Base-by-base conservation (phyloP, 2,329 filamentous ascomycete genomes). In the Colletotrichum sp. region DNA sequence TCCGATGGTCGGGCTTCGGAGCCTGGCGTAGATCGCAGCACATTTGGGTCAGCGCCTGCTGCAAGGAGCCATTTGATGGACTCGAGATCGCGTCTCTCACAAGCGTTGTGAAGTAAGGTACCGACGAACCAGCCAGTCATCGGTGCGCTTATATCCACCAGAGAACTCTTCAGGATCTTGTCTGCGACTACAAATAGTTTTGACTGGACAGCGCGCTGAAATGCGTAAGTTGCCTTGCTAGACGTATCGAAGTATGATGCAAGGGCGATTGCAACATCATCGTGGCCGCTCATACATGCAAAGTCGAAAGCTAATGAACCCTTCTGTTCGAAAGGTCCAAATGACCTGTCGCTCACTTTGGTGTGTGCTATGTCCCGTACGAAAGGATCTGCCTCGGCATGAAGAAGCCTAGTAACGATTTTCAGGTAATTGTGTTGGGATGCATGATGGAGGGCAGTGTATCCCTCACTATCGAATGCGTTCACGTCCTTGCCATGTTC, bases 361-460 rank as follows among this genome's bases (percentile, higher is more conserved):
- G 22, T 79, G 67, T 82, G 84, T 7, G 66, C 18, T 1, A 81
- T 9, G 18, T 32, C 62, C 36, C 36, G n/a, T 8, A 30, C 81
- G 4, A 84, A 70, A 1, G 84, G 82, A 59, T 84, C 76, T 2
- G 84, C 83, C 12, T 84, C 86, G 32, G 84, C 84, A 13, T 81
- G 77, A 6, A 88, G 76, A 6, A 88, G 77, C 4, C 78, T 71
- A 12, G 64, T 75, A 4, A 84, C 80, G 36, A 81, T 81, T 5
- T 72, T 75, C 15, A 75, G 71, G 74, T 83, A 80, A 55, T 85
- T 85, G 9, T 75, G 77, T 7, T 6, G 72, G 5, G 84, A 84
- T 13, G 85, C 85, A n/a, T 75, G 10, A 67, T 87, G 83, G 2
- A 88, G 72, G 8, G 86, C 30, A 10, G 16, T 52, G 26, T 44